Percentiles rank a stretch among this genome's conserved stretches.
phyloP scores from a whole-genome alignment of 805 yeast genomes.

The Metschnikowia santaceciliae region DNA sequence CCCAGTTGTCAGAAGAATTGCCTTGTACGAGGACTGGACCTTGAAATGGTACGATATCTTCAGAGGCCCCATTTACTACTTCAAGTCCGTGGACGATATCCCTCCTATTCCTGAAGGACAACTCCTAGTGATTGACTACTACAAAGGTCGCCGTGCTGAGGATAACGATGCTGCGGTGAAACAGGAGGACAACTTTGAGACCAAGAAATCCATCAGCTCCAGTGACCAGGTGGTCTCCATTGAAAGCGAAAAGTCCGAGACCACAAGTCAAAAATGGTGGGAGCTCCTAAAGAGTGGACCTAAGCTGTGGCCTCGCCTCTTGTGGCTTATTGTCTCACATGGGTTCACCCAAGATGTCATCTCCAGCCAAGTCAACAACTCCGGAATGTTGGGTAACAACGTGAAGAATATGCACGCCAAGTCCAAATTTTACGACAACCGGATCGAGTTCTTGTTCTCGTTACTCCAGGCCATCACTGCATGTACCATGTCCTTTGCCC shows the following conservation, averaged over 20 bases:
- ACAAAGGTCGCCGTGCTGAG: constrained; percentile 50
- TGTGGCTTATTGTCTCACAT: constrained; percentile 48
- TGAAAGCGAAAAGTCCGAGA: constrained; percentile 20
- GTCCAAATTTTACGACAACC: constrained; percentile 67
- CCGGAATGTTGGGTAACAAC: constrained; percentile 42
- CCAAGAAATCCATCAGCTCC: constrained; percentile 10
- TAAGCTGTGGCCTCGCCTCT: constrained; percentile 49
- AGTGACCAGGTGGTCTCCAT: constrained; percentile 8
- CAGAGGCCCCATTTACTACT: constrained; percentile 53
- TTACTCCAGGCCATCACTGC: constrained; percentile 70
- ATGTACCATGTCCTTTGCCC: constrained; percentile 76
- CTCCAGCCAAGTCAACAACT: constrained; percentile 37
- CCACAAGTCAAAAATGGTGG: constrained; percentile 41
- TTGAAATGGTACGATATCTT: constrained; percentile 52
- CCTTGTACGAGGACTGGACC: constrained; percentile 64
- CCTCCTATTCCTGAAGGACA: constrained; percentile 66
- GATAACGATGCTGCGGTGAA: constrained; percentile 15
- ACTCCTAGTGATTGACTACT: constrained; percentile 57
- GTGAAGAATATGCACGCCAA: constrained; percentile 49
- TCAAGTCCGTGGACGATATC: constrained; percentile 52
- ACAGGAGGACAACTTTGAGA: constrained; percentile 14
- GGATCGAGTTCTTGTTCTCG: constrained; percentile 64
- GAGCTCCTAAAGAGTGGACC: constrained; percentile 44
- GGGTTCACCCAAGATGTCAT: constrained; percentile 68
- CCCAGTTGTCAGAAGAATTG: constrained; percentile 61